Conservation (phyloP, 441 rosid species). For the Macaranga tanarius region DNA sequence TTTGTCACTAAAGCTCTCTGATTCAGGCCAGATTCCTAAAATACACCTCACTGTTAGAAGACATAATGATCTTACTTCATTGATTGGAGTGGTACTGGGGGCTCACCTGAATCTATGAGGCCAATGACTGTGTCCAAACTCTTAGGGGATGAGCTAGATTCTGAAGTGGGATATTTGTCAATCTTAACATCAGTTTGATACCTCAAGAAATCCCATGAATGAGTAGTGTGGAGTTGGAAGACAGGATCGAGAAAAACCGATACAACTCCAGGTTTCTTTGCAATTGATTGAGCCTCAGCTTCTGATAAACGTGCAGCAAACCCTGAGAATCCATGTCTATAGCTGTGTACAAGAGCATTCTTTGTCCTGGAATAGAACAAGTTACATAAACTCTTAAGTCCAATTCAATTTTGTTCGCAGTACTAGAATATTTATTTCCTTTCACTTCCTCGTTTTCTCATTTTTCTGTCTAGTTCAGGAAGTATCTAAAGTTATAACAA, state of each 20-base stretch:
- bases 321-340: constrained; percentile 71
- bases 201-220: constrained; percentile 87
- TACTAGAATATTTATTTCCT: no score
- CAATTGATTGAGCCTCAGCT: constrained; percentile 55
- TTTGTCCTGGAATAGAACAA: constrained; percentile 37
- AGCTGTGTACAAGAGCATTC: constrained; percentile 45
- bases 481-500: no score
- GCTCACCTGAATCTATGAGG: constrained; percentile 30
- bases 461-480: no score
- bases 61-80: neutral
- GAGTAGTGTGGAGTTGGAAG: constrained; percentile 77
- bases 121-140: constrained; percentile 26
- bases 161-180: constrained; percentile 34
- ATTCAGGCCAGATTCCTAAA: constrained; percentile 53
- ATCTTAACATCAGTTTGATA: constrained; percentile 50
- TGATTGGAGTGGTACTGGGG: neutral
- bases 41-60: neutral
- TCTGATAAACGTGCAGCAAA: constrained; percentile 73
- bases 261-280: constrained; percentile 62
- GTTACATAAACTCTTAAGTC: neutral
- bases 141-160: constrained; percentile 34
- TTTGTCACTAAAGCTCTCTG: constrained; percentile 42
- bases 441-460: no score
- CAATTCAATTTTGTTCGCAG: neutral
- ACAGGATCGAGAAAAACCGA: constrained; percentile 72